A percentile compares a stretch with the other conserved stretches of the same genome.
These are phyloP conservation scores for Agapanthus africanus DNA, from an alignment of 106 monocot genomes.

Conservation along the genomic window DNA sequence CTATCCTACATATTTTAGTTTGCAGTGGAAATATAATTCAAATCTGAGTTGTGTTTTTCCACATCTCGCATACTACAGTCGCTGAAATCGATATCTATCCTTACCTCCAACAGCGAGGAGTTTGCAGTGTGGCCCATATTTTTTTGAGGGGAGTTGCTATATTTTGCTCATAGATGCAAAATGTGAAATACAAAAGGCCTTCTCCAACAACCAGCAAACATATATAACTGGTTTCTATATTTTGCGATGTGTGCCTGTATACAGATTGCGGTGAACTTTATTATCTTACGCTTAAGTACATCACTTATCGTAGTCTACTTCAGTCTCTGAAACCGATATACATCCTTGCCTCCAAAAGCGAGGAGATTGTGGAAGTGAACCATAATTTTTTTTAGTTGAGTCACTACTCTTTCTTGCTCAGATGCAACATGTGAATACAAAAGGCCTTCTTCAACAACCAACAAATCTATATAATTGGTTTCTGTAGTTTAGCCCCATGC, in stretches of 20 bases:
- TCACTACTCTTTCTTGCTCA: neutral
- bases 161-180: neutral
- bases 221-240: neutral
- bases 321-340: neutral
- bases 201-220: neutral
- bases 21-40: too few relatives aligned
- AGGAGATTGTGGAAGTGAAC: neutral
- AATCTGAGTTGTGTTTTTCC: too few relatives aligned
- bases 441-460: neutral
- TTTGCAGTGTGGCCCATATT: neutral
- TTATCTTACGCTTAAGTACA: neutral
- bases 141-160: neutral
- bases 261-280: neutral
- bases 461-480: neutral
- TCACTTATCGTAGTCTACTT: too few relatives aligned
- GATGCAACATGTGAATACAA: neutral
- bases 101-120: neutral
- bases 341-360: neutral
- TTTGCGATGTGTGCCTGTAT: neutral
- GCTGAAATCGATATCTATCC: neutral
- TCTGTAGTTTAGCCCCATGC: neutral
- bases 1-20: too few relatives aligned
- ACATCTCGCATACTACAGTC: too few relatives aligned
- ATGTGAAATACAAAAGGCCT: neutral
- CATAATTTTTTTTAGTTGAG: neutral